Base-by-base conservation (phyloP, 75 land plant genomes). In the Gnetum montanum region DNA sequence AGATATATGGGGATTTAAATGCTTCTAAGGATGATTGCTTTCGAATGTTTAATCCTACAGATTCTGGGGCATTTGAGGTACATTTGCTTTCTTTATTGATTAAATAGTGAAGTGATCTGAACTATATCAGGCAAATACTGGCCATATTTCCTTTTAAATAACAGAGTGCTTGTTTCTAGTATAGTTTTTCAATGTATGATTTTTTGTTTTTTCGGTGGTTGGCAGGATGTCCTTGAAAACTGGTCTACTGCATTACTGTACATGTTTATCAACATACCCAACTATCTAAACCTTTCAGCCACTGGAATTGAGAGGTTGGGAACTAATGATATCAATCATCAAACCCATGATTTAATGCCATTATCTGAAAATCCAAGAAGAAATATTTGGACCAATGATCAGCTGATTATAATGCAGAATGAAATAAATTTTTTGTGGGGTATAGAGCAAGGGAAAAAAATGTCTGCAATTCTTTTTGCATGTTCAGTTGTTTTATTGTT, bases 31-130 rank as follows among this genome's bases (percentile, higher is more conserved):
- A 83, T 35, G 99, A 95, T 52, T 95, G 99, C 58, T 95, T 95
- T 55, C 74, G 68, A 65, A 90, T 95, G 97, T 95, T 95, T 57
- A 95, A 95, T 73, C 99, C 99, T 16, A 49, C 53, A 16, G 75
- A 80, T 31, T 33, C 44, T 24, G 46, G n/a, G 25, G 54, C 67
- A 13, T 82, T 79, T 66, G 70, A 82, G 65, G 96, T 90, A 74
- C 13, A 4, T 19, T 53, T 34, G 10, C 25, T 25, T 34, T 41
- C 18, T 41, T 4, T 41, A 15, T 5, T 15, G 43, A 41, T 41
- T 18, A 15, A 15, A 18, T 25, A 31, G 8, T 50, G 16, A 30
- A 27, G 29, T 15, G 31, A 49, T 20, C 27, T 49, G 30, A 5
- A 27, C n/a, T 49, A 27, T 15, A 29, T 13, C 29, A 15, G 13